Percentiles rank a stretch among this genome's conserved stretches.
These are phyloP conservation scores for Phytophthora hibernalis DNA, from an alignment of 352 stramenopile species.

Conservation along the genomic window DNA sequence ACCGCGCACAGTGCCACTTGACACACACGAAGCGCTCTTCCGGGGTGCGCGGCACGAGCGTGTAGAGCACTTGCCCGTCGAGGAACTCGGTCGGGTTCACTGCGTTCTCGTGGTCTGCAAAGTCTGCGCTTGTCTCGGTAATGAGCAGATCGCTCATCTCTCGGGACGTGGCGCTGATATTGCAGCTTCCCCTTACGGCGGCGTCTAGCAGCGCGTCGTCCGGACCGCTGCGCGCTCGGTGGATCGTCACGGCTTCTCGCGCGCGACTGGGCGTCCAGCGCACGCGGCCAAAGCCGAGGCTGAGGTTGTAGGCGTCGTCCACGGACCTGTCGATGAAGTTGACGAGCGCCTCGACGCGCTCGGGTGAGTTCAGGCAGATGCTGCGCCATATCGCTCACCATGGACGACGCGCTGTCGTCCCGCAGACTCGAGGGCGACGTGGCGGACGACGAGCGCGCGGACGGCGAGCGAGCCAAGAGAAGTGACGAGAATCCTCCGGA, in stretches of 20 bases:
- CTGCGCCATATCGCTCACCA: constrained; percentile 26
- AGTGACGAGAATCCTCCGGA: constrained; percentile 25
- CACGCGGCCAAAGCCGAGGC: constrained; percentile 77
- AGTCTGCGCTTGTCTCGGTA: constrained; percentile 73
- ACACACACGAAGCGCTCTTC: constrained; percentile 80
- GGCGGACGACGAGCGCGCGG: constrained; percentile 28
- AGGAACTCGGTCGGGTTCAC: constrained; percentile 82
- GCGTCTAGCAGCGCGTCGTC: constrained; percentile 72
- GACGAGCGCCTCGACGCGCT: constrained; percentile 54
- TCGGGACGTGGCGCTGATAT: constrained; percentile 72
- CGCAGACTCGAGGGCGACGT: constrained; percentile 44
- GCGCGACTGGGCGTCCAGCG: constrained; percentile 74
- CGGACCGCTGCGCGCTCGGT: constrained; percentile 58
- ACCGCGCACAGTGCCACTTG: constrained; percentile 86
- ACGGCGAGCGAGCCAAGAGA: constrained; percentile 21
- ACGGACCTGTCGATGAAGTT: constrained; percentile 83
- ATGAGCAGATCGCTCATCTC: constrained; percentile 84
- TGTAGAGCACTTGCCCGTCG: constrained; percentile 79
- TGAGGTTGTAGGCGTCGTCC: constrained; percentile 84
- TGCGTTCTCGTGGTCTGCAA: constrained; percentile 64
- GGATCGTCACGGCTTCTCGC: constrained; percentile 75
- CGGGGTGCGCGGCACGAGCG: constrained; percentile 66
- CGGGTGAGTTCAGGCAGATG: constrained; percentile 43
- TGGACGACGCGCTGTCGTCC: constrained; percentile 37
- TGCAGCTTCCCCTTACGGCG: constrained; percentile 76